Evolutionary conservation across 148 eudicot genomes (phyloP), one percentile per base, ranked within the genome.

Genomic region (Nyssa sinensis): DNA sequence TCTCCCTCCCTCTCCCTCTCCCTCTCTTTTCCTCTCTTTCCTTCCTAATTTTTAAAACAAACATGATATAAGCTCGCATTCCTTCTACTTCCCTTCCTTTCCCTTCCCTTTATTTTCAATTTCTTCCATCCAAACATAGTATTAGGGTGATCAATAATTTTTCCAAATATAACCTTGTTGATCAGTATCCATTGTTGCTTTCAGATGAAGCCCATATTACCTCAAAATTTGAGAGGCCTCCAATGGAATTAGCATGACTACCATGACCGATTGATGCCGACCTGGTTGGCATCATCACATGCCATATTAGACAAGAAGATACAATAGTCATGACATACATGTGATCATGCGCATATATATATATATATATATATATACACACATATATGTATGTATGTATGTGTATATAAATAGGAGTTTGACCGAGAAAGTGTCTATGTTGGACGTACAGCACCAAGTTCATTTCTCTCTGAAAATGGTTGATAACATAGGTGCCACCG

Each of bases 401-500:
- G 25, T 17, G 0, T n/a, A n/a, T 55, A 55, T 21, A 55, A 17
- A 55, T 0, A 17, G 59, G 24, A 19, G 59, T 19, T 55, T 55
- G 59, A 55, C 59, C 59, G 21, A 55, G 1, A n/a, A n/a, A n/a
- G 14, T 34, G 33, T 66, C 19, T n/a, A 35, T 65, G 49, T 7
- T n/a, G n/a, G n/a, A n/a, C n/a, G n/a, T 57, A 39, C 31, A n/a
- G 29, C 19, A 37, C 21, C 24, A 39, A 66, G 25, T 35, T 61
- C 47, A 27, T 60, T 41, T 21, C 66, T 28, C 27, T 59, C 51
- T 17, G 6, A 61, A 62, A 5, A 72, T 72, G 75, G 75, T 6
- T 10, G 75, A 72, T 30, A 62, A 62, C 27, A 61, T 11, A 27
- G 75, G 35, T 25, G n/a, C n/a, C n/a, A n/a, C n/a, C n/a, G n/a